Evolutionary conservation across 108 stramenopile species (phyloP).

Genomic region (Fistulifera solaris): DNA sequence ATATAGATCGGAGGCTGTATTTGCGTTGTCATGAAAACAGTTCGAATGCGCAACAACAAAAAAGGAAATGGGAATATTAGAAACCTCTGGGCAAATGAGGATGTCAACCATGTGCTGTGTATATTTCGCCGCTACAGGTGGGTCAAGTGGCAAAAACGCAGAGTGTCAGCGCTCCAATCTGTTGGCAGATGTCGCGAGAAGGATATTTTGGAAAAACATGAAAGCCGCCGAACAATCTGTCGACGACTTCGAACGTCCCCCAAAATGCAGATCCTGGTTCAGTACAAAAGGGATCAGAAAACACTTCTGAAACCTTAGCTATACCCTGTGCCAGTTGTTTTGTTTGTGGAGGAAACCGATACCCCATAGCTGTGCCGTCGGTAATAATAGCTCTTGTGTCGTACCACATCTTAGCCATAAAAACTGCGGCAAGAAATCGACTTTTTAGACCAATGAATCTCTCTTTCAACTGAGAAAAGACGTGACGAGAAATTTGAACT

Average conservation of each 20-base stretch:
- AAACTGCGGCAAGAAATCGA: slow-evolving; percentile 53
- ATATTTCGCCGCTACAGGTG: slow-evolving; percentile 60
- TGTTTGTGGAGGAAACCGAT: slow-evolving; percentile 36
- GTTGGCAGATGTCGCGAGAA: no score
- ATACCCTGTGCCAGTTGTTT: slow-evolving; percentile 26
- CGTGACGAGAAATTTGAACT: slow-evolving; percentile 26
- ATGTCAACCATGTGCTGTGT: slow-evolving; percentile 50
- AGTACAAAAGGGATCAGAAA: slow-evolving; percentile 54
- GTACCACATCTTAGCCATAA: slow-evolving; percentile 55
- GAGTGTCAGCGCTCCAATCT: slow-evolving; percentile 40
- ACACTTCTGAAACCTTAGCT: slow-evolving; percentile 43
- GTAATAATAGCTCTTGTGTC: slow-evolving; percentile 60
- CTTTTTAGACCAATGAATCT: slow-evolving; percentile 52
- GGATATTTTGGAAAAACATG: slow-evolving; percentile 47
- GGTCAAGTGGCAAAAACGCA: slow-evolving; percentile 58
- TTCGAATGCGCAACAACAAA: slow-evolving; percentile 48
- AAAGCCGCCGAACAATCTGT: slow-evolving; percentile 59
- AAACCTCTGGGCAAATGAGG: slow-evolving; percentile 26
- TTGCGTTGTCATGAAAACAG: slow-evolving; percentile 25
- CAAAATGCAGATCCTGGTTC: slow-evolving; percentile 50
- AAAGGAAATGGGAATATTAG: slow-evolving; percentile 53
- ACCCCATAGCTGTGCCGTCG: slow-evolving; percentile 51
- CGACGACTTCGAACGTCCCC: slow-evolving; percentile 65
- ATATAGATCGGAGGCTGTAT: no score
- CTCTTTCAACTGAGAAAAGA: slow-evolving; percentile 36